Conservation (phyloP, 129 eudicot species). For the Artemisia argyi region DNA sequence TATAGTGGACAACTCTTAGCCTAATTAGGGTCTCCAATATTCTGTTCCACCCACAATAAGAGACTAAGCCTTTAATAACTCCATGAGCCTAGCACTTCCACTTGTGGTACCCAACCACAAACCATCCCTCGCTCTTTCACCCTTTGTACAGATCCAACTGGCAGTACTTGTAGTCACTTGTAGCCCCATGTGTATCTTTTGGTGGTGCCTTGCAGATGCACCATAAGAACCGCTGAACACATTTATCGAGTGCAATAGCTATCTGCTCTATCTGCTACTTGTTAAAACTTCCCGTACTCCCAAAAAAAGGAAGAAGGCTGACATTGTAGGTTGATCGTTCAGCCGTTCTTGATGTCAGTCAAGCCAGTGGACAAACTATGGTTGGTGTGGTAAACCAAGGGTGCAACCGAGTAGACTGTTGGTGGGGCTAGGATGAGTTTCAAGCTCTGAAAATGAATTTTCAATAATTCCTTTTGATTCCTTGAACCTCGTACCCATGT, state of each 20-base stretch:
- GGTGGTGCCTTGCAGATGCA: slow-evolving; percentile 23
- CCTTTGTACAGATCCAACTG: slow-evolving; percentile 31
- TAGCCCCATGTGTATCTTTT: not conserved
- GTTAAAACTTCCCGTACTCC: slow-evolving; percentile 34
- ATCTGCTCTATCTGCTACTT: slow-evolving; percentile 29
- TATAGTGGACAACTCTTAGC: no score
- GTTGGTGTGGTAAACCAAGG: slow-evolving; percentile 19
- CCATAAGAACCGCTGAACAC: slow-evolving; percentile 43
- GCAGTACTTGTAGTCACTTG: slow-evolving; percentile 30
- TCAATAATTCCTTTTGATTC: slow-evolving; percentile 25
- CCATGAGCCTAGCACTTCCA: slow-evolving; percentile 38
- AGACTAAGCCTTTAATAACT: slow-evolving; percentile 29
- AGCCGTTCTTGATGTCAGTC: slow-evolving; percentile 28
- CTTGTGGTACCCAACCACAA: slow-evolving; percentile 46
- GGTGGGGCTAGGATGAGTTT: slow-evolving; percentile 17
- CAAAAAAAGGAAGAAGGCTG: slow-evolving; percentile 48
- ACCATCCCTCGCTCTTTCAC: slow-evolving; percentile 28
- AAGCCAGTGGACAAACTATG: not conserved
- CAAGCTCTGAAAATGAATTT: slow-evolving; percentile 37
- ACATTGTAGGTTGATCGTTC: slow-evolving; percentile 23
- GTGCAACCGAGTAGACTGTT: slow-evolving; percentile 36
- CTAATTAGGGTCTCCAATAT: slow-evolving; percentile 26
- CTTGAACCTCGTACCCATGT: slow-evolving; percentile 12
- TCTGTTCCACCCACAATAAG: slow-evolving; percentile 48
- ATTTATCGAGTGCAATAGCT: slow-evolving; percentile 30